Evolutionary conservation across 2,329 filamentous ascomycete genomes (phyloP), one percentile per base, ranked within the genome.

Genomic region (Colletotrichum liaoningense): DNA sequence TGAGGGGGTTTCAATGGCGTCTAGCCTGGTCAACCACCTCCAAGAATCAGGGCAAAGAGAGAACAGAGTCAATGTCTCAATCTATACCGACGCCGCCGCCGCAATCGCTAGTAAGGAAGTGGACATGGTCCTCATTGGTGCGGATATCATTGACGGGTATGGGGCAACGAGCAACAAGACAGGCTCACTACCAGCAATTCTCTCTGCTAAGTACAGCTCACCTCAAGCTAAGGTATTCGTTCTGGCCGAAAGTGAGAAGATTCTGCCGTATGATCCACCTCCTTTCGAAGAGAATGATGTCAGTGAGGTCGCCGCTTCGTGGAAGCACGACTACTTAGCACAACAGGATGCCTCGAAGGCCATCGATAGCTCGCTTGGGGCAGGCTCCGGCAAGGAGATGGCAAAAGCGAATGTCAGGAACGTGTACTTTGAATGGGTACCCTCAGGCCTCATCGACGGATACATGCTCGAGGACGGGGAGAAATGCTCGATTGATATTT

Each of bases 161-260:
- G 92, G 91, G 2, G 87, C 89, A 35, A 88, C 93, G 22, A 90
- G 87, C 79, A 94, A 93, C 81, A 94, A 93, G 80, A 90, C 87
- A 0, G 92, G 92, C 0, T 92, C 90, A 1, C 80, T 93, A 7
- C 87, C 90, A 1, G 86, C 89, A 1, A 85, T 90, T 0, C 82
- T 93, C 1, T 85, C 88, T 63, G 87, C 89, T 8, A 89, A 85
- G 66, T 79, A 88, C 63, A 79, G 88, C 3, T 84, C 86, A 4
- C 84, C 86, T 0, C 72, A 73, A 0, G 84, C 82, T 12, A 87
- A 85, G 70, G 83, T 92, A 0, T 79, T 92, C 3, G 88, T 90
- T 0, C 75, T 93, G 4, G 88, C 88, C 57, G 89, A 92, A 67
- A 83, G 86, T 6, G 91, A 92, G 62, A 94, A 93, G 80, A 86